phyloP scores from a whole-genome alignment of 805 yeast species.

The Candida yuanshanica region DNA sequence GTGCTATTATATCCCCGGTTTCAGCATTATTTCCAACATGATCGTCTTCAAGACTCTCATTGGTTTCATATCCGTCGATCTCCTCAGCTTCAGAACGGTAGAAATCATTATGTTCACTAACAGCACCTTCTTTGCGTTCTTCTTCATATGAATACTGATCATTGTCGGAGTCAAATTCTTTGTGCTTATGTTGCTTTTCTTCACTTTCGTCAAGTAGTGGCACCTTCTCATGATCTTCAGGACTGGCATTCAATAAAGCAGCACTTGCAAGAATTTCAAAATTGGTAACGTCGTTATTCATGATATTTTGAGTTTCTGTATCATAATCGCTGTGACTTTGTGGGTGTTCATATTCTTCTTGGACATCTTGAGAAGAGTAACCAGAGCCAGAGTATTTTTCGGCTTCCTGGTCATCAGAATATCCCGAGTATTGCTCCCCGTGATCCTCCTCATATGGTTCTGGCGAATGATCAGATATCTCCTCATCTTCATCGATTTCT shows the following conservation, averaged over 20 bases:
- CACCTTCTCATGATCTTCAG: neutral
- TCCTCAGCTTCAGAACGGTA: neutral
- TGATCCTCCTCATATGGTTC: neutral
- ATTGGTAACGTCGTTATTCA: neutral
- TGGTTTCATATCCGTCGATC: neutral
- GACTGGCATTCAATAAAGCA: neutral
- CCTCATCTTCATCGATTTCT: neutral
- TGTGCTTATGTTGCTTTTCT: no score
- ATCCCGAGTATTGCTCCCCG: neutral
- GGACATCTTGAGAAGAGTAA: no score
- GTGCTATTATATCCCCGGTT: neutral
- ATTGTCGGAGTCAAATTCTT: no score
- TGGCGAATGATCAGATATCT: neutral
- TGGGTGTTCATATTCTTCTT: neutral
- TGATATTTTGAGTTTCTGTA: neutral
- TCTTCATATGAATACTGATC: no score
- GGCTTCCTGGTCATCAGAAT: neutral
- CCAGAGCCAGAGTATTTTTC: neutral
- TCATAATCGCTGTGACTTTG: neutral
- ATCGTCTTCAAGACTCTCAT: neutral
- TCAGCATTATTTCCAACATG: neutral
- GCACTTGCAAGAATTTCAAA: conserved; percentile 1
- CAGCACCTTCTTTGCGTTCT: no score
- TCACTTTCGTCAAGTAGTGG: neutral
- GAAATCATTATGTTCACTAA: no score